A percentile compares a stretch with the other conserved stretches of the same genome.
Evolutionary conservation across 805 yeast species (phyloP).

Genomic region (Candida silvatica): DNA sequence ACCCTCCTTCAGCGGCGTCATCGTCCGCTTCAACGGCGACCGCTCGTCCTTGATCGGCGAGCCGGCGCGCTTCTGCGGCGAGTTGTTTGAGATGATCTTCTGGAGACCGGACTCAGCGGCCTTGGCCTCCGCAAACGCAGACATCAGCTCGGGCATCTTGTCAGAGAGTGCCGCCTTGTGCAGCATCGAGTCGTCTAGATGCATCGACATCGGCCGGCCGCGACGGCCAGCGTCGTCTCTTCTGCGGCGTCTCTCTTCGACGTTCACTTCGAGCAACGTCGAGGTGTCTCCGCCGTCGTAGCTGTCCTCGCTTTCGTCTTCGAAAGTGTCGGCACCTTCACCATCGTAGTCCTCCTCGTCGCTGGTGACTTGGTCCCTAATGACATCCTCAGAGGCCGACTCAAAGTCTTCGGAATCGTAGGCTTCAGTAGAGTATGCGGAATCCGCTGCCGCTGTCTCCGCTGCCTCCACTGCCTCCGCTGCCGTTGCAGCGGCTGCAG

Average conservation of each 20-base stretch:
- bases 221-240: constrained; percentile 7
- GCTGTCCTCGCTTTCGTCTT: no score
- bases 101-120: constrained; percentile 22
- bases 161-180: constrained; percentile 49
- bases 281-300: no score
- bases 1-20: constrained; percentile 1
- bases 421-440: background rate
- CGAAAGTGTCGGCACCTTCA: background rate
- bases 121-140: constrained; percentile 58
- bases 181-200: constrained; percentile 24
- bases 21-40: constrained; percentile 34
- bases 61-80: background rate
- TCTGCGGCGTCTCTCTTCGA: constrained; percentile 9
- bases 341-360: no score
- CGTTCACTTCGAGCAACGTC: constrained; percentile 10
- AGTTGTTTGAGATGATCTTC: background rate
- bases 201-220: constrained; percentile 3
- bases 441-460: constrained; percentile 1
- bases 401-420: background rate
- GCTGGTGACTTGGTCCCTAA: background rate
- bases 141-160: constrained; percentile 57
- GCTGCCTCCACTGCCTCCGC: background rate
- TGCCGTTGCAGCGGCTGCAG: background rate
- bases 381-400: background rate
- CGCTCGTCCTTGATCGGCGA: background rate